A percentile compares a stretch with the other conserved stretches of the same genome.
Conservation (phyloP, 2,329 filamentous ascomycete genomes). For the Cladosporium sp. region DNA sequence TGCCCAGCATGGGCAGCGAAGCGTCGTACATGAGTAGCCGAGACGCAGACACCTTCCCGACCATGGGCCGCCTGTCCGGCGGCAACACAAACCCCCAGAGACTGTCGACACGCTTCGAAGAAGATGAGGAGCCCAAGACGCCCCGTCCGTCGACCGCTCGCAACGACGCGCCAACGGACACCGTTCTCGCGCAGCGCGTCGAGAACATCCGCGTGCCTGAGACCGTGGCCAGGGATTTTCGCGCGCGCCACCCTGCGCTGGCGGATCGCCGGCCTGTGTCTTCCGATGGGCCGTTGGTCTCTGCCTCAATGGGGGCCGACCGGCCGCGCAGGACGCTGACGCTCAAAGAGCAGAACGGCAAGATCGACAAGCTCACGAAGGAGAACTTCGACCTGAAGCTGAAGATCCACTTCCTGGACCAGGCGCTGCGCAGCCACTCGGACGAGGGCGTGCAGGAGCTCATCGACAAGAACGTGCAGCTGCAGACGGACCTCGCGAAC, state of each 20-base stretch:
- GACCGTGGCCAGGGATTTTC: conserved; percentile 79
- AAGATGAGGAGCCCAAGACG: conserved; percentile 63
- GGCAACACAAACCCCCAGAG: conserved; percentile 20
- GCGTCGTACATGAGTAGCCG: conserved; percentile 53
- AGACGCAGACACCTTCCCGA: conserved; percentile 17
- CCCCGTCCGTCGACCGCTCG: conserved; percentile 54
- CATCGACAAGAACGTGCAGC: conserved; percentile 93
- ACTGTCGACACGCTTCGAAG: conserved; percentile 21
- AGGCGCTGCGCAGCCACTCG: conserved; percentile 84
- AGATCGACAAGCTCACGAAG: conserved; percentile 91
- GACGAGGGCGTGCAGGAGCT: conserved; percentile 97
- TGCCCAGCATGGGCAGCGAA: conserved; percentile 85
- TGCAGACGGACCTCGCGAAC: conserved; percentile 83
- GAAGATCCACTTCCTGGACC: conserved; percentile 94
- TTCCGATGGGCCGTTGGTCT: conserved; percentile 27
- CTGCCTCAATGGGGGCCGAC: conserved; percentile 20
- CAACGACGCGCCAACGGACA: conserved; percentile 61
- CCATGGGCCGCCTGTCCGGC: conserved; percentile 31
- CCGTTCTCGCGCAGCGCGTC: conserved; percentile 79
- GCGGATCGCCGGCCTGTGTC: conserved; percentile 48
- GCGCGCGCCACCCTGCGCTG: conserved; percentile 61
- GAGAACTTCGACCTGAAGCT: conserved; percentile 98
- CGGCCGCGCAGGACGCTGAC: conserved; percentile 53
- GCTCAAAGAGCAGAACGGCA: conserved; percentile 94
- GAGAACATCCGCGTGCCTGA: conserved; percentile 87